phyloP scores from a whole-genome alignment of 768 basidiomycete genomes.

The Stropharia rugosoannulata region DNA sequence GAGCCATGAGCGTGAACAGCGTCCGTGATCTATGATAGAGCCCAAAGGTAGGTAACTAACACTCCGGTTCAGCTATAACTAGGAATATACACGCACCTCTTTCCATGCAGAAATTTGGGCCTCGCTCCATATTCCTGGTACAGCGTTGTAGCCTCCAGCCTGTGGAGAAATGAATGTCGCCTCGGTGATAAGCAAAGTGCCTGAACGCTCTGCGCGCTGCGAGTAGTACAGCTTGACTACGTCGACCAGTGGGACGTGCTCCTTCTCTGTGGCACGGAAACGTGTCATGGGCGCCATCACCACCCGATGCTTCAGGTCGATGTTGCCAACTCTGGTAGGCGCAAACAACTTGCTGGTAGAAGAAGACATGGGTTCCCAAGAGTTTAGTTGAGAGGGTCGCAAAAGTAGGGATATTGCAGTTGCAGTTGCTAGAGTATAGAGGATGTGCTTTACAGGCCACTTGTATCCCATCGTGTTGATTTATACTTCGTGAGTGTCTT shows the following conservation, averaged over 20 bases:
- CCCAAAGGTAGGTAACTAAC: neutral
- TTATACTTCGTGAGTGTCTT: no score
- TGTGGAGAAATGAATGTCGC: slow-evolving; percentile 50
- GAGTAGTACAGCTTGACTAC: slow-evolving; percentile 43
- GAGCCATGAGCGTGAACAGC: slow-evolving; percentile 36
- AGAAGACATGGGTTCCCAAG: no score
- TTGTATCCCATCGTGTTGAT: no score
- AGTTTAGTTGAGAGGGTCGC: no score
- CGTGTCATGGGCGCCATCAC: slow-evolving; percentile 58
- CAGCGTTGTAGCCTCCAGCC: slow-evolving; percentile 49
- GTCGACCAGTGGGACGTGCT: slow-evolving; percentile 32
- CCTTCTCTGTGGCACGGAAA: slow-evolving; percentile 31
- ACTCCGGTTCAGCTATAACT: neutral
- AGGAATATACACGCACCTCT: slow-evolving; percentile 26
- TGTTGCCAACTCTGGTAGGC: slow-evolving; percentile 41
- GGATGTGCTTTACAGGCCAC: no score
- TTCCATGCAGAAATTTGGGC: slow-evolving; percentile 64
- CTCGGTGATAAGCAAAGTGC: slow-evolving; percentile 58
- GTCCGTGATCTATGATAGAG: slow-evolving; percentile 45
- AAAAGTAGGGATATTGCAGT: no score
- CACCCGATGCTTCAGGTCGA: slow-evolving; percentile 46
- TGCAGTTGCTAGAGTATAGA: no score
- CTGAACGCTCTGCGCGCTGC: slow-evolving; percentile 45
- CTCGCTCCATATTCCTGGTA: slow-evolving; percentile 63
- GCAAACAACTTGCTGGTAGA: slow-evolving; percentile 37